These are phyloP conservation scores for Zoysia pacifica DNA, from an alignment of 176 grass and related monocot genomes.

Conservation along the genomic window DNA sequence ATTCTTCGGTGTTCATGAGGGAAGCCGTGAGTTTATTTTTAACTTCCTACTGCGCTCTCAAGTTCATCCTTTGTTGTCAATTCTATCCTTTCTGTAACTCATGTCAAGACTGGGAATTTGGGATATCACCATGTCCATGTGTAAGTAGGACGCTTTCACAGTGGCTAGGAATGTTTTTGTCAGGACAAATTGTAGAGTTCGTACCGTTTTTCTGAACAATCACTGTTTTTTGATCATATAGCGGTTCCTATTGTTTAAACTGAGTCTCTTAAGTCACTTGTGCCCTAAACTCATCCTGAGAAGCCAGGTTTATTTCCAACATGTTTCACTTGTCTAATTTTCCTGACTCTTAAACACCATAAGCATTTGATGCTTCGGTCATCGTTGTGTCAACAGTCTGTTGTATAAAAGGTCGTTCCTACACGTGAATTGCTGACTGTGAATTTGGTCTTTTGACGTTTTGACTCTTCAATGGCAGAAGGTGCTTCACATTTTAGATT, in stretches of 20 bases:
- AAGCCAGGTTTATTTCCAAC: conserved; percentile 3
- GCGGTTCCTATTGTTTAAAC: not conserved
- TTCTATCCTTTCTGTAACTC: not conserved
- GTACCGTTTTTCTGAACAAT: not conserved
- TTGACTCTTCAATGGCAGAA: conserved; percentile 17
- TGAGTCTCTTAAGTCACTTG: not conserved
- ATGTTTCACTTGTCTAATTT: conserved; percentile 11
- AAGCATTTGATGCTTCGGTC: conserved; percentile 11
- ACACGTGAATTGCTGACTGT: conserved; percentile 30
- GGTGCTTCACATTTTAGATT: conserved; percentile 45
- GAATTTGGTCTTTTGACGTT: conserved; percentile 27
- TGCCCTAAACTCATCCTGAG: not conserved
- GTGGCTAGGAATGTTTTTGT: conserved; percentile 10
- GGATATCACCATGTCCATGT: not conserved
- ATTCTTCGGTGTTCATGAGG: conserved; percentile 79
- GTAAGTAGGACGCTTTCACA: not conserved
- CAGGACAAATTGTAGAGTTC: not conserved
- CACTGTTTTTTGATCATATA: not conserved
- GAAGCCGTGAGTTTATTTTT: conserved; percentile 74
- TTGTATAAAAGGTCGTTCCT: not conserved
- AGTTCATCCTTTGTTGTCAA: not conserved
- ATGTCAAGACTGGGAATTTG: not conserved
- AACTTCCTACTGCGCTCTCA: not conserved
- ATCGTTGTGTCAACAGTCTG: not conserved
- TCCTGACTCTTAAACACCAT: not conserved